Conservation (phyloP, 2,329 filamentous ascomycete species). For the Scytalidium sp. region DNA sequence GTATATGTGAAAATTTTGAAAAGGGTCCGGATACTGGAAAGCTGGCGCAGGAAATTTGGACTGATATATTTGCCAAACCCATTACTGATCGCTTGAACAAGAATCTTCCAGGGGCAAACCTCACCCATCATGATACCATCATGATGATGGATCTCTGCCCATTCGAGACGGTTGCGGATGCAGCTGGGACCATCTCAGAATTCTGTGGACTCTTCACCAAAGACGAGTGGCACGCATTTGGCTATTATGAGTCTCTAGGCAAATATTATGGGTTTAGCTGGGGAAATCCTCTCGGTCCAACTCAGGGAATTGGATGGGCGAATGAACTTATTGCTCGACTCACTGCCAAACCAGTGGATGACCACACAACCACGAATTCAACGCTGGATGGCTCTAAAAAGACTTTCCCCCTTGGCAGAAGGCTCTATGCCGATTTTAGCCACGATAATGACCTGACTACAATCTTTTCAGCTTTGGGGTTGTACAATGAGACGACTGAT, state of each 20-base stretch:
- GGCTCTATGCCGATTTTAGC: conserved; percentile 83
- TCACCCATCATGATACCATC: conserved; percentile 61
- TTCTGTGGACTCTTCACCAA: conserved; percentile 76
- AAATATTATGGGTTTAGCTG: conserved; percentile 83
- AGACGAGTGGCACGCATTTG: conserved; percentile 73
- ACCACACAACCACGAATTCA: conserved; percentile 72
- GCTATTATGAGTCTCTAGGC: conserved; percentile 75
- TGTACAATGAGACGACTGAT: conserved; percentile 66
- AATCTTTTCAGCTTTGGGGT: conserved; percentile 72
- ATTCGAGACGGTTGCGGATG: conserved; percentile 72
- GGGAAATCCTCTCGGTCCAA: conserved; percentile 75
- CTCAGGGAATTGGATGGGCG: conserved; percentile 82
- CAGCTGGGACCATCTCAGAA: conserved; percentile 53
- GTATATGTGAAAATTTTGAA: conserved; percentile 70
- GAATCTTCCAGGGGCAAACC: conserved; percentile 63
- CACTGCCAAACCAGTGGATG: conserved; percentile 64
- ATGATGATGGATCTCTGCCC: conserved; percentile 87
- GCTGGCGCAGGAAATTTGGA: conserved; percentile 55
- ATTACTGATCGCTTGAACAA: conserved; percentile 69
- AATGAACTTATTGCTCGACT: conserved; percentile 86
- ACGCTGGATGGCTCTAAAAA: conserved; percentile 66
- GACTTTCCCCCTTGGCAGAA: conserved; percentile 69
- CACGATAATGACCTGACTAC: conserved; percentile 86
- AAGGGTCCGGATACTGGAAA: conserved; percentile 48
- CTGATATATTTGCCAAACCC: conserved; percentile 58